A percentile compares a stretch with the other conserved stretches of the same genome.
Evolutionary conservation across 176 grass and related monocot species (phyloP).

Genomic region (Musa itinerans): DNA sequence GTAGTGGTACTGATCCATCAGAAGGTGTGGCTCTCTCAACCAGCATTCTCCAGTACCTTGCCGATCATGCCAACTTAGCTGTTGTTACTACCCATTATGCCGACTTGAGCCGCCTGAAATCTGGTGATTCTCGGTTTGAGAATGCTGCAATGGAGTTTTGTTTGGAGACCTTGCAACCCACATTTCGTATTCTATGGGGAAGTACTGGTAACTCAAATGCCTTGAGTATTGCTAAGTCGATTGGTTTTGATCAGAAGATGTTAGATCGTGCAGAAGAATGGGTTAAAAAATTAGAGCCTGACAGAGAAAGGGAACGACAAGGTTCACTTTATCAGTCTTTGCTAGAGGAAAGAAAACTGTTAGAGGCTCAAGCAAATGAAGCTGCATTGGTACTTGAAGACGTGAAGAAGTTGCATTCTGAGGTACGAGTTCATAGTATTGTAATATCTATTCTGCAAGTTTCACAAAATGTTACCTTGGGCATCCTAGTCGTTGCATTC

Average conservation of each 20-base stretch:
- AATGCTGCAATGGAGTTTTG: slow-evolving; percentile 87
- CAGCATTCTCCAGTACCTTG: slow-evolving; percentile 59
- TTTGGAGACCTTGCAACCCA: slow-evolving; percentile 56
- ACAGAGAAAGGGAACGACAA: slow-evolving; percentile 61
- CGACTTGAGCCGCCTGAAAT: slow-evolving; percentile 47
- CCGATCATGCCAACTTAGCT: slow-evolving; percentile 31
- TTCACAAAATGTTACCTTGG: not conserved
- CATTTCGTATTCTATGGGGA: slow-evolving; percentile 60
- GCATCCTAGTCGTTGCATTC: slow-evolving; percentile 13
- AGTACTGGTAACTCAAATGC: slow-evolving; percentile 70
- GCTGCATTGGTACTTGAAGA: slow-evolving; percentile 50
- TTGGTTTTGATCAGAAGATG: slow-evolving; percentile 65
- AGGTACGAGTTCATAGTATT: slow-evolving; percentile 21
- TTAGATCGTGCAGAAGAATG: slow-evolving; percentile 51
- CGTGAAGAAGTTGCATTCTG: slow-evolving; percentile 31
- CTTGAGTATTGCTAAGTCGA: slow-evolving; percentile 60
- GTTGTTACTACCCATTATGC: slow-evolving; percentile 75
- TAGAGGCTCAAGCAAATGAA: slow-evolving; percentile 53
- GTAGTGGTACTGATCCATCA: slow-evolving; percentile 65
- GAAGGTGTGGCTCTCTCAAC: slow-evolving; percentile 78
- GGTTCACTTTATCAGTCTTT: slow-evolving; percentile 62
- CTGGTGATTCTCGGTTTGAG: slow-evolving; percentile 45
- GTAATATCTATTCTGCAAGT: not conserved
- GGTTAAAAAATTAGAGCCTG: slow-evolving; percentile 53
- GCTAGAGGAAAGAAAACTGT: slow-evolving; percentile 33